These are phyloP conservation scores for Fusarium sp. DNA, from an alignment of 2,329 filamentous ascomycete species.

Conservation along the genomic window DNA sequence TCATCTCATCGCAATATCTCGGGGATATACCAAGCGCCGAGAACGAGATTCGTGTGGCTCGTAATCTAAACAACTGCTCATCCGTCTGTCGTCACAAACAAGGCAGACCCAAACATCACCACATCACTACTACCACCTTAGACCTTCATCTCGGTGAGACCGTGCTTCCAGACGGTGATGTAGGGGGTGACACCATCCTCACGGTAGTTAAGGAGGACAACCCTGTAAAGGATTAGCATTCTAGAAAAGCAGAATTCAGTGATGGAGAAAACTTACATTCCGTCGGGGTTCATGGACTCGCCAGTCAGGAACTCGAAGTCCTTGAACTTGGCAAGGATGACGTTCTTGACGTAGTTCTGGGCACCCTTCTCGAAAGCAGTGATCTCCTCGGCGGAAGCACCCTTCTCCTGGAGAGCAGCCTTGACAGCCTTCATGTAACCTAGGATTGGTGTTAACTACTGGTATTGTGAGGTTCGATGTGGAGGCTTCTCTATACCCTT, in stretches of 20 bases:
- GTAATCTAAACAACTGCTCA: slow-evolving; percentile 38
- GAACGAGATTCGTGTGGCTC: slow-evolving; percentile 42
- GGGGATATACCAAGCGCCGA: slow-evolving; percentile 40
- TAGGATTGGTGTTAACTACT: slow-evolving; percentile 51
- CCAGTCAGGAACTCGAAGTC: slow-evolving; percentile 96
- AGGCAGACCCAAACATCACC: slow-evolving; percentile 33
- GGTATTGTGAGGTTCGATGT: neutral
- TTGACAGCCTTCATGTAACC: slow-evolving; percentile 95
- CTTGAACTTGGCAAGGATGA: slow-evolving; percentile 86
- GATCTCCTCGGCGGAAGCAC: slow-evolving; percentile 74
- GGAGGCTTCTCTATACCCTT: slow-evolving; percentile 72
- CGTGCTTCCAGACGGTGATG: slow-evolving; percentile 95
- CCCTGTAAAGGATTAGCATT: slow-evolving; percentile 61
- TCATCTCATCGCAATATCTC: slow-evolving; percentile 43
- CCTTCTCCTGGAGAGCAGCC: slow-evolving; percentile 72
- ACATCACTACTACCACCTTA: slow-evolving; percentile 61
- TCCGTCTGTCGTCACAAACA: slow-evolving; percentile 35
- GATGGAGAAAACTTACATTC: slow-evolving; percentile 75
- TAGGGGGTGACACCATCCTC: slow-evolving; percentile 94
- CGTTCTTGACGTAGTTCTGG: slow-evolving; percentile 81
- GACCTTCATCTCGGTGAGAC: slow-evolving; percentile 89
- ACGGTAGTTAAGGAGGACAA: slow-evolving; percentile 96
- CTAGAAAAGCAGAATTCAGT: neutral
- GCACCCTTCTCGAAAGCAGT: slow-evolving; percentile 85
- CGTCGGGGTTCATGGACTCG: slow-evolving; percentile 91